Percentiles rank a stretch among this genome's conserved stretches.
Evolutionary conservation across 192 early-diverging fungal genomes (phyloP).

Genomic region (Lobulomyces angularis): DNA sequence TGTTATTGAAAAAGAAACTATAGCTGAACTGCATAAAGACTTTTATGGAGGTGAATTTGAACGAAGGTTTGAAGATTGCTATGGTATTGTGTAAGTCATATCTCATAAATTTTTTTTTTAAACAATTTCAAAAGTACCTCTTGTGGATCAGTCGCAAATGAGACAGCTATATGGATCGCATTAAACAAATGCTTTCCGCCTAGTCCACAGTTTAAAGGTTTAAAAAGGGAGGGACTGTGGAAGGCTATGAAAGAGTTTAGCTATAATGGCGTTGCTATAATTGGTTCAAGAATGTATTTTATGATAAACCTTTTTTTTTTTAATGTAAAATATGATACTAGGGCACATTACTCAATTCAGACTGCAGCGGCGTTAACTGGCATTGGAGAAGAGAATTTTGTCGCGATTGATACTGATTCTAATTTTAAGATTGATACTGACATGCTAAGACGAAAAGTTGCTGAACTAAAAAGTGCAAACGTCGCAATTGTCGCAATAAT

Average conservation of each 20-base stretch:
- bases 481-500: constrained; percentile 32
- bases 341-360: constrained; percentile 50
- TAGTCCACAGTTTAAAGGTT: too few relatives aligned
- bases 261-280: constrained; percentile 35
- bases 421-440: constrained; percentile 36
- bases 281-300: constrained; percentile 29
- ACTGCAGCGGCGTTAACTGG: constrained; percentile 46
- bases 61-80: too few relatives aligned
- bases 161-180: constrained; percentile 49
- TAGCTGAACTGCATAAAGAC: too few relatives aligned
- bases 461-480: constrained; percentile 16
- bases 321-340: too few relatives aligned
- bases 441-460: constrained; percentile 16
- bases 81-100: too few relatives aligned
- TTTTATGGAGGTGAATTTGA: too few relatives aligned
- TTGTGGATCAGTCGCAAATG: constrained; percentile 44
- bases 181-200: constrained; percentile 33
- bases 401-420: constrained; percentile 30
- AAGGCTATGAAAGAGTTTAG: constrained; percentile 26
- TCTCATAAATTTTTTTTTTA: too few relatives aligned
- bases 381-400: constrained; percentile 34
- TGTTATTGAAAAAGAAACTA: too few relatives aligned
- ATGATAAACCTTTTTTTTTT: too few relatives aligned
- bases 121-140: too few relatives aligned
- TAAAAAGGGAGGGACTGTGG: too few relatives aligned